These are phyloP conservation scores for Diaporthe citriasiana DNA, from an alignment of 2,329 filamentous ascomycete species.

Conservation along the genomic window DNA sequence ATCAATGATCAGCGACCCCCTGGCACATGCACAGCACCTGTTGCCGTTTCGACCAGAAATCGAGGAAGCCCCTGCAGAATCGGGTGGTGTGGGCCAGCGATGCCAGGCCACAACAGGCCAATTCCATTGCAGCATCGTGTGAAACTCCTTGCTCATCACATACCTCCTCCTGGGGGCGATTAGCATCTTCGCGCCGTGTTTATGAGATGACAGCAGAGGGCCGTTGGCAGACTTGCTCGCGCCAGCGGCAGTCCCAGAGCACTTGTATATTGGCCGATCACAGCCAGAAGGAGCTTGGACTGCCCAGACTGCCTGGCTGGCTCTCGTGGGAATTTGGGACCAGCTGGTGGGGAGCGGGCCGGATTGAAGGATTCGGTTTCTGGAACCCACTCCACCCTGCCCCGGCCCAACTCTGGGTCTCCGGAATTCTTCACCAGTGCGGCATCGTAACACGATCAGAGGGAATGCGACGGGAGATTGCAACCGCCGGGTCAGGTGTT, in stretches of 20 bases:
- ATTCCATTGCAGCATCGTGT: slow-evolving; percentile 19
- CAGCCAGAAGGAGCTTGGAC: slow-evolving; percentile 15
- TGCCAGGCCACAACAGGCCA: slow-evolving; percentile 14
- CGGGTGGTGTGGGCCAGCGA: slow-evolving; percentile 13
- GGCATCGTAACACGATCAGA: slow-evolving; percentile 24
- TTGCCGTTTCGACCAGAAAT: slow-evolving; percentile 29
- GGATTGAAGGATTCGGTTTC: slow-evolving; percentile 32
- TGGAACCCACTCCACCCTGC: slow-evolving; percentile 6
- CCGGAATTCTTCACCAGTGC: slow-evolving; percentile 31
- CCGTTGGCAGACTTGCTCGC: not conserved
- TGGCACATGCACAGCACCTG: slow-evolving; percentile 22
- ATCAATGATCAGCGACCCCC: slow-evolving; percentile 30
- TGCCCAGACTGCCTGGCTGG: not conserved
- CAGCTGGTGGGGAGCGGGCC: slow-evolving; percentile 32
- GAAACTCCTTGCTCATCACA: slow-evolving; percentile 7
- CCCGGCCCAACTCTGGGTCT: slow-evolving; percentile 20
- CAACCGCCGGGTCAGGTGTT: slow-evolving; percentile 21
- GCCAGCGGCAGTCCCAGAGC: not conserved
- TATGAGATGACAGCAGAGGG: not conserved
- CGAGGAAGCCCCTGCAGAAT: slow-evolving; percentile 26
- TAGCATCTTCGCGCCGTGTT: not conserved
- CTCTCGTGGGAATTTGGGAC: slow-evolving; percentile 1
- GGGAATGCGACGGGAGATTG: slow-evolving; percentile 33
- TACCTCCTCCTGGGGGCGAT: not conserved
- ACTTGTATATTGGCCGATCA: not conserved